Evolutionary conservation across 768 basidiomycete genomes (phyloP).

Genomic region (Hypsizygus marmoreus): DNA sequence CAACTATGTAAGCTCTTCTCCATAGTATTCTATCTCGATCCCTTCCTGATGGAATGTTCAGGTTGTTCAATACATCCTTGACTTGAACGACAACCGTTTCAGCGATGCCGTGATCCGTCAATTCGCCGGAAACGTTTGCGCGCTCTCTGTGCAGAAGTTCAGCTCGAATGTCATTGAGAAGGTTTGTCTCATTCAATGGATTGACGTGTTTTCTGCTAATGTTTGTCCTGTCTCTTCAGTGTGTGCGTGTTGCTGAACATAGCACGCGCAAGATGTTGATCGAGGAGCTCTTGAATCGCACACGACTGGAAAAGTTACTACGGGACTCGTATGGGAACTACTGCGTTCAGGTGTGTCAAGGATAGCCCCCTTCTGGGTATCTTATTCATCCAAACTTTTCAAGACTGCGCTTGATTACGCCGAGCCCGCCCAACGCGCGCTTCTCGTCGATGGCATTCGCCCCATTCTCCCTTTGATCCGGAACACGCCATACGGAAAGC

Average conservation of each 20-base stretch:
- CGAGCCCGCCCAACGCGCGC: constrained; percentile 87
- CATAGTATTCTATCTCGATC: too few species aligned
- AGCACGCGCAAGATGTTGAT: constrained; percentile 92
- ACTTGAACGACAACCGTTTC: constrained; percentile 97
- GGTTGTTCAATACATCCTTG: constrained; percentile 98
- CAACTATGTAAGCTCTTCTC: constrained; percentile 71
- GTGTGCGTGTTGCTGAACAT: constrained; percentile 94
- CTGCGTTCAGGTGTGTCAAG: constrained; percentile 73
- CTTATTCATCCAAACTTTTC: constrained; percentile 12
- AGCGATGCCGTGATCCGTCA: constrained; percentile 97
- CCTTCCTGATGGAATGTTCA: constrained; percentile 27
- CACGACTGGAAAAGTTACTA: constrained; percentile 91
- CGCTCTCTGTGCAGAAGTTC: constrained; percentile 98
- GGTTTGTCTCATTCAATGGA: constrained; percentile 40
- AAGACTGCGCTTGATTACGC: constrained; percentile 98
- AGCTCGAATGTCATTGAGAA: constrained; percentile 99
- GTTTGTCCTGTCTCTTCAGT: constrained; percentile 37
- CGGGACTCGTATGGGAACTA: constrained; percentile 97
- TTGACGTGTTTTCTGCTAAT: neutral
- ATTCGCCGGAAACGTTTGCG: constrained; percentile 96
- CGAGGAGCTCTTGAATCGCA: constrained; percentile 92
- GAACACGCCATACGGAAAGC: constrained; percentile 99
- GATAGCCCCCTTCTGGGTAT: neutral
- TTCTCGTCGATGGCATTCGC: constrained; percentile 95
- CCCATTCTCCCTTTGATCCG: constrained; percentile 98